A percentile compares a stretch with the other conserved stretches of the same genome.
phyloP scores from a whole-genome alignment of 2,329 filamentous ascomycete genomes.

The Trichoderma sp. region DNA sequence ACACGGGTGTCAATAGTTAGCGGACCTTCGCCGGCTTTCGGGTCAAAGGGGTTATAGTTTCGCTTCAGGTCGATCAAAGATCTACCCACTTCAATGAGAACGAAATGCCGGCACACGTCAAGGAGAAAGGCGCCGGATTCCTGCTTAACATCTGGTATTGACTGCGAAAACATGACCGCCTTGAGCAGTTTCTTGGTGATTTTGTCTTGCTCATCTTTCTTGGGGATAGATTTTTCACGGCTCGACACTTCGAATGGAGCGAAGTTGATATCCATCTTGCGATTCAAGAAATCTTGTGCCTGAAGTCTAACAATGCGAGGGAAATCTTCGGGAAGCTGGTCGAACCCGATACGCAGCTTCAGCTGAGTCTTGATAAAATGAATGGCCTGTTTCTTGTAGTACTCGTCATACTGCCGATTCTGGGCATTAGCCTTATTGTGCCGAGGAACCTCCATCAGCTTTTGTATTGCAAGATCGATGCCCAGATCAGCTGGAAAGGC shows the following conservation, averaged over 20 bases:
- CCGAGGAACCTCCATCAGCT: conserved; percentile 79
- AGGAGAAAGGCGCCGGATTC: conserved; percentile 73
- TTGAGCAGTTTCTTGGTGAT: conserved; percentile 85
- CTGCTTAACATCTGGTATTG: conserved; percentile 74
- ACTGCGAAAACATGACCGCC: conserved; percentile 80
- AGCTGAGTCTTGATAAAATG: conserved; percentile 83
- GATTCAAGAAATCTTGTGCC: conserved; percentile 76
- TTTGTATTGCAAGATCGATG: conserved; percentile 83
- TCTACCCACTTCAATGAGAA: conserved; percentile 82
- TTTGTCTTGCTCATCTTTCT: conserved; percentile 81
- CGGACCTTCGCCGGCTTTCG: conserved; percentile 80
- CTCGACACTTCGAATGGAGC: conserved; percentile 73
- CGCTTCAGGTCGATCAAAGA: conserved; percentile 81
- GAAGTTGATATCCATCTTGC: conserved; percentile 69
- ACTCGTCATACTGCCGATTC: conserved; percentile 66
- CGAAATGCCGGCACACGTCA: conserved; percentile 85
- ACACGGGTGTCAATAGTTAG: conserved; percentile 83
- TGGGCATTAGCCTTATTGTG: conserved; percentile 45
- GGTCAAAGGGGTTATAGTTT: conserved; percentile 74
- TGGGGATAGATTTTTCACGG: conserved; percentile 76
- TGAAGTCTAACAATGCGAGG: conserved; percentile 81
- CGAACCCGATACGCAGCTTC: conserved; percentile 85
- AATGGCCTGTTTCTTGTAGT: conserved; percentile 92
- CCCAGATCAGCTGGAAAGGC: conserved; percentile 85
- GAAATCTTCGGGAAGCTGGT: conserved; percentile 86